Evolutionary conservation across 2,329 filamentous ascomycete species (phyloP), one percentile per base, ranked within the genome.

Genomic region (Curvularia verruculosa): DNA sequence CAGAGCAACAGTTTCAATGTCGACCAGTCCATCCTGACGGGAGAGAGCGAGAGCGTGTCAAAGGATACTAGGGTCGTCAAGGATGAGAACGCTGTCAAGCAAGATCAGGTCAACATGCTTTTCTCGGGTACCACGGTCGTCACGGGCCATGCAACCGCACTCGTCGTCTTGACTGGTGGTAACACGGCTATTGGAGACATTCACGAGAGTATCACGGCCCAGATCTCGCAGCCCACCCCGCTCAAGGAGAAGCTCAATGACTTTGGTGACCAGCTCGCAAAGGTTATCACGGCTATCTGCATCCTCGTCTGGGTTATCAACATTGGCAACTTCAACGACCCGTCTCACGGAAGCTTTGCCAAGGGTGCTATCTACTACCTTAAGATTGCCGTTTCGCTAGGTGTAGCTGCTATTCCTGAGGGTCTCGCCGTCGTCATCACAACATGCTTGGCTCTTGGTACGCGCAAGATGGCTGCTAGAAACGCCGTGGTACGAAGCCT

Each of bases 311-410:
- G 95, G 95, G 83, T 98, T 59, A 99, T 99, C 84, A 99, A 99
- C 81, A 91, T 98, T 67, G 89, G 91, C 71, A 92, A 99, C 81
- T 99, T 99, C 83, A 95, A 87, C 73, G 95, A 99, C 72, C 92
- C 93, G 26, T 89, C 90, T 64, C 94, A 97, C 69, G 95, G 95
- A 69, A 90, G 87, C 77, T 97, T 92, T 89, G 86, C 91, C 63
- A 99, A 98, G 82, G 95, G 95, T 58, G 95, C 95, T 58, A 98
- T 99, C 72, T 99, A 99, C 84, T 99, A 99, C 79, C 87, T 99
- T 70, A 99, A 99, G 84, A 99, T 99, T 74, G 95, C 95, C 40
- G 96, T 99, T 40, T 99, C 95, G 48, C 89, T 99, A 36, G 96
- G 95, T 78, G 95, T 99, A 40, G 95, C 95, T 45, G 95, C 96